phyloP scores from a whole-genome alignment of 2,329 filamentous ascomycete species.

The Sporothrix pseudoabietina region DNA sequence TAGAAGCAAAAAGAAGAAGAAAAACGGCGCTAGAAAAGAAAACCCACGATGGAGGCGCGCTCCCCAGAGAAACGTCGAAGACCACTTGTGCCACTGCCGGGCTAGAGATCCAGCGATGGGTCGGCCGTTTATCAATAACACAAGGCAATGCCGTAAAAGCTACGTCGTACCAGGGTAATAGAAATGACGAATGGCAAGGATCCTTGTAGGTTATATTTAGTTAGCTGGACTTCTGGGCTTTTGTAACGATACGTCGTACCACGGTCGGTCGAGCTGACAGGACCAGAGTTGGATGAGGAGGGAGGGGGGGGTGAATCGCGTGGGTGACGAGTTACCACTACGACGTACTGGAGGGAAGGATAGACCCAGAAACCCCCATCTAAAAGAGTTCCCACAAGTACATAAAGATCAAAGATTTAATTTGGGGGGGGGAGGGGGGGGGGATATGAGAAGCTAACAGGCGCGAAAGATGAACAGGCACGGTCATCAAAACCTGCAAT shows the following conservation, averaged over 20 bases:
- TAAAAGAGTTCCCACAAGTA: neutral
- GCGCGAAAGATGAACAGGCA: neutral
- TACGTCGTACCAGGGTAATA: constrained; percentile 8
- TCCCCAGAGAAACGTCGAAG: neutral
- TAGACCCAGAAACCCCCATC: neutral
- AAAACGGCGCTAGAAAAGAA: neutral
- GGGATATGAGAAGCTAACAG: neutral
- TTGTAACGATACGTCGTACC: neutral
- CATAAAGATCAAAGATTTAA: neutral
- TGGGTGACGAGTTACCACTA: neutral
- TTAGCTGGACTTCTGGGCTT: neutral
- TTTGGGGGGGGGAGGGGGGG: too few species aligned
- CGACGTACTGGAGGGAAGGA: neutral
- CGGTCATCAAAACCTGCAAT: neutral
- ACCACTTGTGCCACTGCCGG: neutral
- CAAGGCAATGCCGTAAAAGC: neutral
- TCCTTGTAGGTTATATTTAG: neutral
- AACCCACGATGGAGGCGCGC: neutral
- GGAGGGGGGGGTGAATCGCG: neutral
- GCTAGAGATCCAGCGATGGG: neutral
- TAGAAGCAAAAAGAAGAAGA: neutral
- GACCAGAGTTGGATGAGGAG: neutral
- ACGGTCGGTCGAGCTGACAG: neutral
- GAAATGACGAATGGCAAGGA: constrained; percentile 19
- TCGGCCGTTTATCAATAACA: constrained; percentile 12